Percentiles rank a stretch among this genome's conserved stretches.
These are phyloP conservation scores for Cicer arietinum DNA, from an alignment of 306 rosid genomes.

Conservation along the genomic window DNA sequence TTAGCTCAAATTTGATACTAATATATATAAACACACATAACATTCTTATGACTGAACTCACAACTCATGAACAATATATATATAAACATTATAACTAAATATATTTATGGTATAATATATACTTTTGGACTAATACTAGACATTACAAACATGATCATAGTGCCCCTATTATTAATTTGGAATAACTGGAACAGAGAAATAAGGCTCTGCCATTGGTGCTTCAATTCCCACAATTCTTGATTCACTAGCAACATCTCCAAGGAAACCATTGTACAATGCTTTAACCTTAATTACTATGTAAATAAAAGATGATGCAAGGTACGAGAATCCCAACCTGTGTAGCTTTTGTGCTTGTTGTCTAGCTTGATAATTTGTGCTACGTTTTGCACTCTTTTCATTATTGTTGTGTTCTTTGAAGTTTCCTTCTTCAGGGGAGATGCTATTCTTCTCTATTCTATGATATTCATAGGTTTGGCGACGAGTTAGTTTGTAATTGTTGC, in stretches of 20 bases:
- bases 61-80: too few species aligned
- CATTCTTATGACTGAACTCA: neutral
- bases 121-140: constrained; percentile 6
- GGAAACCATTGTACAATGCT: constrained; percentile 59
- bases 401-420: constrained; percentile 30
- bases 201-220: constrained; percentile 53
- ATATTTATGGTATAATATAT: neutral
- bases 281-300: constrained; percentile 57
- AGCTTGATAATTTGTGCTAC: constrained; percentile 34
- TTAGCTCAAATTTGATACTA: constrained; percentile 23
- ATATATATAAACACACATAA: constrained; percentile 7
- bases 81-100: too few species aligned
- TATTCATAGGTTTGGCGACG: constrained; percentile 38
- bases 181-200: constrained; percentile 66
- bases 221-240: constrained; percentile 43
- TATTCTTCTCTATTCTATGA: constrained; percentile 15
- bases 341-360: constrained; percentile 46
- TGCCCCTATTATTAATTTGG: constrained; percentile 41
- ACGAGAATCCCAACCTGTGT: constrained; percentile 50
- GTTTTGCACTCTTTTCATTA: constrained; percentile 38
- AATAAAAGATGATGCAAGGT: constrained; percentile 57
- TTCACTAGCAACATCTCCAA: constrained; percentile 51
- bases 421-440: constrained; percentile 25
- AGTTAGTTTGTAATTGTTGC: constrained; percentile 2
- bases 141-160: constrained; percentile 1